Conservation (phyloP, 2,329 filamentous ascomycete genomes). For the Cordyceps tenuipes region DNA sequence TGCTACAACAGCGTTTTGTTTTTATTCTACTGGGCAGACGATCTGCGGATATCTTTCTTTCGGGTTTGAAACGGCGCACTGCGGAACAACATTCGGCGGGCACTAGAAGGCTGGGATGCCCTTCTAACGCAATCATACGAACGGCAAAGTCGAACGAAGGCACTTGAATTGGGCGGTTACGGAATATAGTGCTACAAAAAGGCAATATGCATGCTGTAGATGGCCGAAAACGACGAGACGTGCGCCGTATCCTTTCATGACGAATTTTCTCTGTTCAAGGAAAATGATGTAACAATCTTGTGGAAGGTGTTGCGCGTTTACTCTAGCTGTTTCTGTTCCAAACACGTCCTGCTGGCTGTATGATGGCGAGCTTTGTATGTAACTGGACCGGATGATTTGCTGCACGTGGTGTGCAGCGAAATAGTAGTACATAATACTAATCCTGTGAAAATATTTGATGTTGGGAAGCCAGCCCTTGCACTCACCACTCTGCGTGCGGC, state of each 20-base stretch:
- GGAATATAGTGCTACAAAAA: not conserved
- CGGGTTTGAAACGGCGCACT: slow-evolving; percentile 2
- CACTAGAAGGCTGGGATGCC: not conserved
- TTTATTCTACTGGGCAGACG: slow-evolving; percentile 1
- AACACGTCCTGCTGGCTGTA: not conserved
- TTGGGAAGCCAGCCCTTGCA: not conserved
- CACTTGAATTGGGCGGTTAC: not conserved
- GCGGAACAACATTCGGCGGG: not conserved
- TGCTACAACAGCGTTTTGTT: not conserved
- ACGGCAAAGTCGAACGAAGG: not conserved
- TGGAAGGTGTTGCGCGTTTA: not conserved
- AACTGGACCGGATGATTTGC: not conserved
- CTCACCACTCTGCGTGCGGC: not conserved
- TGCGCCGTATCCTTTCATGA: not conserved
- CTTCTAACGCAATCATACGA: not conserved
- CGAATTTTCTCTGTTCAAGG: not conserved
- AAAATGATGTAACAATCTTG: not conserved
- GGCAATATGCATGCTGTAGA: not conserved
- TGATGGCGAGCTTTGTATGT: not conserved
- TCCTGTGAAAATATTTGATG: not conserved
- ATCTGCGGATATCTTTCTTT: slow-evolving; percentile 6
- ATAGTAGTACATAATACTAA: not conserved
- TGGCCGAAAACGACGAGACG: not conserved
- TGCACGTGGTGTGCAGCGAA: not conserved
- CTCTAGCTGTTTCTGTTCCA: not conserved